Base-by-base conservation (phyloP, 2,329 filamentous ascomycete species). In the Grosmannia huntii region DNA sequence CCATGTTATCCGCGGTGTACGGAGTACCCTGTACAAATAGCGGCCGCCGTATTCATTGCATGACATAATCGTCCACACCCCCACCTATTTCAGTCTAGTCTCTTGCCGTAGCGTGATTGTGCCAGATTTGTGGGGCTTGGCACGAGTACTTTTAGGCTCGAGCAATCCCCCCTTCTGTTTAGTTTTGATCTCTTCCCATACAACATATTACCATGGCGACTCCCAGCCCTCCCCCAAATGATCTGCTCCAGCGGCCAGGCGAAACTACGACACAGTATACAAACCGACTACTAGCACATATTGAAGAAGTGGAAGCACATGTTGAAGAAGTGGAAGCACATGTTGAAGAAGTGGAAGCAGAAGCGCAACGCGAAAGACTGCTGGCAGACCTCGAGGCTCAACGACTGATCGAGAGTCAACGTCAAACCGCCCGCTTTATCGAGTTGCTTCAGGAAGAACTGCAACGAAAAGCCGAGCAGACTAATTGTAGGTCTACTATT, bases 371-470 rank as follows among this genome's bases (percentile, higher is more conserved):
- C 38, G 9, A 25, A 41, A 57, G 33, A 52, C 46, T 57, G 19
- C 28, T 41, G 46, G 55, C 55, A 49, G 46, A 51, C 19, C 23
- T 44, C 6, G 36, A 53, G 25, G 36, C 28, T 31, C 4, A 53
- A 53, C 56, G 48, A 53, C 33, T 23, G 56, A 52, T 44, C 28
- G 56, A 57, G 25, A 44, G 36, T 23, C 33, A 57, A 52, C 56
- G 49, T 16, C 33, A 53, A 12, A 23, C n/a, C 11, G 46, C 46
- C 41, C 54, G 46, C 44, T 49, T 21, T 2, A 49, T 36, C 55
- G 49, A 53, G 36, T 46, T 53, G 55, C 41, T 58, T 23, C 27
- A 46, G 14, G 57, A 58, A 58, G 57, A 58, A 46, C 51, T 58
- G 14, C 51, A 11, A 28, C 57, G 41, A 46, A 27, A 12, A 36